Base-by-base conservation (phyloP, 2,329 filamentous ascomycete genomes). In the Nemania abortiva region DNA sequence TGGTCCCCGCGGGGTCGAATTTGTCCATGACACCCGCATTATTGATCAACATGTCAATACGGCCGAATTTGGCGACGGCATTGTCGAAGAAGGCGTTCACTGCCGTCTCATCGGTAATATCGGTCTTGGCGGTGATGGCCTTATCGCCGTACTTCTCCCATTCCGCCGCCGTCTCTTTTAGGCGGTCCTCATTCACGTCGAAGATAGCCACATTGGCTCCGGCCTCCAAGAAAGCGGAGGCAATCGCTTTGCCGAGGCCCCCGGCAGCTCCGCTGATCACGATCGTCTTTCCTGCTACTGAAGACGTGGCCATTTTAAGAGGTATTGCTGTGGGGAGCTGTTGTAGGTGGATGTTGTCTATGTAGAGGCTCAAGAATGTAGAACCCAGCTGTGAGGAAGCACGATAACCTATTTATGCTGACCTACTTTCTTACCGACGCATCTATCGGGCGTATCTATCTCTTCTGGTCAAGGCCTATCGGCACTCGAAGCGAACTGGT, bases 41-140 rank as follows among this genome's bases (percentile, higher is more conserved):
- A 78, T 89, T 89, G 74, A 89, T 77, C 5, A 90, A 79, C n/a
- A 89, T 80, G 76, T 90, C 88, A 20, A 88, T 76, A n/a, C 80
- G 79, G 31, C 81, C 82, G 69, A 85, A 87, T 22, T 67, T 71
- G 34, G 65, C 31, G 1, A 63, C 55, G 34, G 56, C 70, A 22
- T 68, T 70, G 34, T 69, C 71, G 50, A 82, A 70, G 42, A 82
- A 76, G 7, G 60, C 31, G 50, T 77, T 66, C 15, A 80, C 79
- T 6, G 77, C 74, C 4, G 70, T 73, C 69, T 79, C 77, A 56
- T 76, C 70, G 10, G 79, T 75, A 47, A 82, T 77, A 69, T 81
- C 74, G 7, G 76, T 73, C 50, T 75, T 64, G 22, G 71, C 60
- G 24, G 73, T 66, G 13, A 80, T 64, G 70, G 78, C 76, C 34